Base-by-base conservation (phyloP, 441 rosid genomes). In the Erysimum pusillum region DNA sequence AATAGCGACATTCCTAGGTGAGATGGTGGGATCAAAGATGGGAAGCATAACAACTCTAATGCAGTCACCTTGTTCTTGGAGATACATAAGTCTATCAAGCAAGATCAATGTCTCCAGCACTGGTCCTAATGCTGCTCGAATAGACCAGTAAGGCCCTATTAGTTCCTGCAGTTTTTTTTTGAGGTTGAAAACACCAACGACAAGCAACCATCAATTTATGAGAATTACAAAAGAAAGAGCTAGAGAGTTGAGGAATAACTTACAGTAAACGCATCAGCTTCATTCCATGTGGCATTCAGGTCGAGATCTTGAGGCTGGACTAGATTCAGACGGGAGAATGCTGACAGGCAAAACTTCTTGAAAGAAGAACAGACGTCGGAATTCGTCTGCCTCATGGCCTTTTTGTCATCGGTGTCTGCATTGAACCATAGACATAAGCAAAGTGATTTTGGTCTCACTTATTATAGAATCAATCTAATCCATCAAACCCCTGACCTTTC, bases 71-170 rank as follows among this genome's bases (percentile, higher is more conserved):
- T 86, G 91, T 86, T 94, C 97, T 81, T 92, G 97, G 80, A 92
- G 89, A 83, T 89, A 91, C 86, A 94, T 81, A 51, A 94, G 81
- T 85, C 99, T 87, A 74, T 94, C 99, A 20, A 94, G 93, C 76
- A 91, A 85, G 82, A 92, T 81, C 65, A 91, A 68, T 57, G 96
- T 92, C 84, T 94, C 99, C 77, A 91, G 63, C 65, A 92, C 82
- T 63, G 94, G 90, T 22, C 96, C 99, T 22, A 92, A 69, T 67
- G 98, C 94, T 75, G 99, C 97, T 73, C 98, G 86, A 44, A 94
- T 85, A 49, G 99, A 91, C 94, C 98, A 92, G 77, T 88, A 91
- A 39, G 89, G 87, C 68, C 96, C 99, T 60, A 92, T 81, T 68
- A 91, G 75, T 49, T 85, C 93, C 99, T 94, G 91, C 73, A 60